Conservation (phyloP, 192 early-diverging fungal genomes). For the Gonapodya prolifera region DNA sequence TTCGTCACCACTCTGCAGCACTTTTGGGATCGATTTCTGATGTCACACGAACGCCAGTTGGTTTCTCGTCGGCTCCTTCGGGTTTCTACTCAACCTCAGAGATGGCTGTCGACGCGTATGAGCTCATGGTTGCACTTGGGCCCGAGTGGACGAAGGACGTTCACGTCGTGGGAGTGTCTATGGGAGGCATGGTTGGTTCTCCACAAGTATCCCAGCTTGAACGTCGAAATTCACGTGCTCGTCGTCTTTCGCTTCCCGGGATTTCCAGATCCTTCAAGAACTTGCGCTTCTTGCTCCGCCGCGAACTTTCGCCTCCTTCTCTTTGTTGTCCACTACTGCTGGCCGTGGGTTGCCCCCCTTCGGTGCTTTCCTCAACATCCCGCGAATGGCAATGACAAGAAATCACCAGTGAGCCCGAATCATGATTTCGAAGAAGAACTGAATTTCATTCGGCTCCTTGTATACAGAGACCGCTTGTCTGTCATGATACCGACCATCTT, state of each 20-base stretch:
- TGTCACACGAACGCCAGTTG: neutral
- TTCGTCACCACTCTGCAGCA: neutral
- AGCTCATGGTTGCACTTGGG: neutral
- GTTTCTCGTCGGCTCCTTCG: neutral
- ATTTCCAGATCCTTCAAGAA: neutral
- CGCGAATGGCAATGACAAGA: neutral
- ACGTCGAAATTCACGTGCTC: too few relatives aligned
- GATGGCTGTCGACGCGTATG: neutral
- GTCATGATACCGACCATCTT: neutral
- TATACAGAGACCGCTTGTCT: neutral
- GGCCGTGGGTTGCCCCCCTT: neutral
- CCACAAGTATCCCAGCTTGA: too few relatives aligned
- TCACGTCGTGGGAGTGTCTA: constrained; percentile 1
- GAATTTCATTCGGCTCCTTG: neutral
- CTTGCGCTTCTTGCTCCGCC: neutral
- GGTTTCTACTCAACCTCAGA: neutral
- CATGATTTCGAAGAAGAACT: neutral
- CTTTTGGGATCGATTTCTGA: neutral
- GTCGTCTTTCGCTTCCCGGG: too few relatives aligned
- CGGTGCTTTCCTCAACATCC: neutral
- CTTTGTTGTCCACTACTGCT: neutral
- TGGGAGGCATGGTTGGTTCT: constrained; percentile 5
- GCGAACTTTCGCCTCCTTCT: neutral
- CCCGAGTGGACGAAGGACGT: neutral
- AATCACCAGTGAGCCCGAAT: neutral